These are phyloP conservation scores for Cercospora zeina DNA, from an alignment of 2,329 filamentous ascomycete genomes.

Conservation along the genomic window DNA sequence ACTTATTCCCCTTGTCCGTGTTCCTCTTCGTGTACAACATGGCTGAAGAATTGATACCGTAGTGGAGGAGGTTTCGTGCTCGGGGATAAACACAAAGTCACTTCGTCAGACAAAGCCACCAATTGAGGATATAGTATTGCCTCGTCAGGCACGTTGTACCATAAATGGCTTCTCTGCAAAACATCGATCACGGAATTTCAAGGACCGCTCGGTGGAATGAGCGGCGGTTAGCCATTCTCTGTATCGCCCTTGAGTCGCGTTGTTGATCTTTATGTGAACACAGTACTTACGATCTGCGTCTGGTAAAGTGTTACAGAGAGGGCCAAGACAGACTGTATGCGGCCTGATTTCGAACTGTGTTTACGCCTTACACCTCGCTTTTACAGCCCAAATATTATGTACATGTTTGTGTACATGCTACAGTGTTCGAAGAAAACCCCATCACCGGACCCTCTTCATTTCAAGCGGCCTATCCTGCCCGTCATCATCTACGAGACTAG, in stretches of 20 bases:
- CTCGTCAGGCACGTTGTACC: constrained; percentile 1
- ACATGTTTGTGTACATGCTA: not conserved
- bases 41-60: not conserved
- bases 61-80: not conserved
- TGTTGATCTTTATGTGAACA: not conserved
- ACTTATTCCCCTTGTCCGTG: too few species aligned
- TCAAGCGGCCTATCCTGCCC: not conserved
- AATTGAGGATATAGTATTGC: constrained; percentile 2
- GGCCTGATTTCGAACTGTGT: not conserved
- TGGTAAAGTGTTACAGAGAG: too few species aligned
- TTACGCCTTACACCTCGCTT: not conserved
- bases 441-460: constrained; percentile 7
- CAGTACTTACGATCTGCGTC: not conserved
- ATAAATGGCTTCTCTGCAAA: constrained; percentile 1
- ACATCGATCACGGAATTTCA: constrained; percentile 1
- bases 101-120: constrained; percentile 7
- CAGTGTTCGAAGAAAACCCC: not conserved
- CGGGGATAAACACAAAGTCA: not conserved
- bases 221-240: not conserved
- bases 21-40: not conserved
- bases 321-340: not conserved
- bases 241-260: not conserved
- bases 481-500: constrained; percentile 21
- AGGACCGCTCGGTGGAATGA: not conserved
- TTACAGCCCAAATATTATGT: not conserved